Evolutionary conservation across 352 stramenopile species (phyloP), one percentile per base, ranked within the genome.

Genomic region (Poterioochromonas sp.): DNA sequence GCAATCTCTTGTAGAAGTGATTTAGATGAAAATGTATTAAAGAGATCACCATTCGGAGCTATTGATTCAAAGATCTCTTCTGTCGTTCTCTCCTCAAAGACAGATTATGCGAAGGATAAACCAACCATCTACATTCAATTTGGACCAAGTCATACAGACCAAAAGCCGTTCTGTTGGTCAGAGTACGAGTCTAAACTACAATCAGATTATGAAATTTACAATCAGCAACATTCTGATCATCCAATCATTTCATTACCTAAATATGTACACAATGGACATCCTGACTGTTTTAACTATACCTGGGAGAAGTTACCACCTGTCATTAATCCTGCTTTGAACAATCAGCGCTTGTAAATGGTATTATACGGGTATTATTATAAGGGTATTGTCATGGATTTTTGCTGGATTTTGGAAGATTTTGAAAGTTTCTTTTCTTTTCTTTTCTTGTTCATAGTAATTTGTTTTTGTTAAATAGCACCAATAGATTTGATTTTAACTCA

Each of bases 101-200:
- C 18, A 39, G 26, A 35, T 5, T 15, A 65, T 32, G 54, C 54
- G 54, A 65, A 32, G 26, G 26, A 32, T 54, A 74, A 58, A 71
- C 62, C 62, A 29, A 12, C 2, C 2, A 54, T 74, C 39, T 35
- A 54, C 8, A 34, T n/a, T 39, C 65, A n/a, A 53, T 12, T 58
- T 12, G 65, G 65, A 34, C 65, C 65, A 5, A 58, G 15, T 40
- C 3, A 1, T 40, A 34, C 49, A 22, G 3, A 35, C 18, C 65
- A 74, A 39, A 12, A 12, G 3, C 39, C 40, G 18, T 74, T 74
- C 65, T 74, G 65, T 54, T 74, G 65, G 65, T 39, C 11, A 26
- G 40, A 53, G 15, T 74, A 11, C 5, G 39, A 53, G 2, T 8
- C 5, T 35, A 53, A 85, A 69, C 80, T 89, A 84, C 18, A n/a